These are phyloP conservation scores for Hortiboletus flavorubellus DNA, from an alignment of 768 basidiomycete genomes.

Conservation along the genomic window DNA sequence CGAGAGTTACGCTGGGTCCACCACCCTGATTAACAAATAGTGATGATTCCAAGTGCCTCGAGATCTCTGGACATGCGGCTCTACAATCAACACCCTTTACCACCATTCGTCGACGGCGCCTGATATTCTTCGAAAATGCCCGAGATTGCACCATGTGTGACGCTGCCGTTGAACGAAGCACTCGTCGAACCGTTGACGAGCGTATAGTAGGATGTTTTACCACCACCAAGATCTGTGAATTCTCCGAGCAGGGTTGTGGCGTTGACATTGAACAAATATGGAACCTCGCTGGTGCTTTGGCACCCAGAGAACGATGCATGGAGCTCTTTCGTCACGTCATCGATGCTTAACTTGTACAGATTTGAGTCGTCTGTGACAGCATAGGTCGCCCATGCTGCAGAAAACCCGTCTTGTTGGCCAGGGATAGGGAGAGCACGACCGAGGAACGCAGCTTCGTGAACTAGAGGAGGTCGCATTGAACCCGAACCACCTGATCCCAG, in stretches of 20 bases:
- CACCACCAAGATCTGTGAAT: constrained; percentile 13
- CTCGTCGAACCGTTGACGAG: constrained; percentile 5
- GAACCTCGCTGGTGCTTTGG: not conserved
- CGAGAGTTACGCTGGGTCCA: no score
- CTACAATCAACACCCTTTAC: no score
- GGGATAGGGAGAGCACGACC: constrained; percentile 9
- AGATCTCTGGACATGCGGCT: no score
- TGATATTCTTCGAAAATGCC: constrained; percentile 7
- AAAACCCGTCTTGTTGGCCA: not conserved
- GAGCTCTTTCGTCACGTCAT: not conserved
- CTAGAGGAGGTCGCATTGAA: not conserved
- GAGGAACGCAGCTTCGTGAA: constrained; percentile 14
- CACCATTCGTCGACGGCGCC: not conserved
- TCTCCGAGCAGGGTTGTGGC: not conserved
- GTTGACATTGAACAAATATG: constrained; percentile 9
- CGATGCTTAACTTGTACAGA: constrained; percentile 1
- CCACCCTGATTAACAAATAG: no score
- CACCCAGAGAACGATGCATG: constrained; percentile 11
- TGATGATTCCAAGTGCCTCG: no score
- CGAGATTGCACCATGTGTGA: not conserved
- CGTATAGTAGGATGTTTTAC: constrained; percentile 8
- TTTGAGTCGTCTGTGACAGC: constrained; percentile 11
- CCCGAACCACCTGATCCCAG: no score
- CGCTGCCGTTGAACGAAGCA: not conserved
- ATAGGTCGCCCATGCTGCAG: constrained; percentile 11